Conservation (phyloP, 768 basidiomycete species). For the Mycena albidolilacea region DNA sequence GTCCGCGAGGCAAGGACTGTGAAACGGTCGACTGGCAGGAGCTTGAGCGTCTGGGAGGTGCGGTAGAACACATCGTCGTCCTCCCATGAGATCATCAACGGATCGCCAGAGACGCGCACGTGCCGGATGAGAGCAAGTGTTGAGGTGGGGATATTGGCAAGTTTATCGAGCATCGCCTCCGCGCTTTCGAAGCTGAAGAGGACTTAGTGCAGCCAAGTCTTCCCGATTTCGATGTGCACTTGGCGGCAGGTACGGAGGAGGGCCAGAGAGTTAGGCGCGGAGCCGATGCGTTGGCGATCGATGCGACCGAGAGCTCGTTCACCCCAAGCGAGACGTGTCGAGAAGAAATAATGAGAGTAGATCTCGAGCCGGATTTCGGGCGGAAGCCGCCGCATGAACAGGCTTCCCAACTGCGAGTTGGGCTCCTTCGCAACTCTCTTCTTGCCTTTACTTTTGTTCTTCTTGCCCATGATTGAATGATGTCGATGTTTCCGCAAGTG, state of each 20-base stretch:
- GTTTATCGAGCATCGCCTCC: slow-evolving; percentile 18
- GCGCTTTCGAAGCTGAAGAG: slow-evolving; percentile 12
- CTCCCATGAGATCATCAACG: background rate
- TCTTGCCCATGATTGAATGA: background rate
- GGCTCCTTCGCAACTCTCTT: background rate
- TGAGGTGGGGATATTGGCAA: slow-evolving; percentile 13
- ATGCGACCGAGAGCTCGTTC: background rate
- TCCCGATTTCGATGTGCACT: slow-evolving; percentile 12
- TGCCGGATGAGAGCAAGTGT: background rate
- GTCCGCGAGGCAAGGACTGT: slow-evolving; percentile 13
- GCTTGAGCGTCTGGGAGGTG: slow-evolving; percentile 15
- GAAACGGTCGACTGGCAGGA: slow-evolving; percentile 25
- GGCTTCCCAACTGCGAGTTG: background rate
- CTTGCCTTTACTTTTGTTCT: background rate
- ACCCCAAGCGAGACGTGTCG: slow-evolving; percentile 14
- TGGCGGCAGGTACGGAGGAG: slow-evolving; percentile 19
- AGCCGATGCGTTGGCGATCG: background rate
- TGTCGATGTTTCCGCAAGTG: no score
- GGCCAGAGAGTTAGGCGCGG: slow-evolving; percentile 7
- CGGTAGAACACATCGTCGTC: slow-evolving; percentile 14
- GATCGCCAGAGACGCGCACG: slow-evolving; percentile 21
- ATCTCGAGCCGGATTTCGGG: slow-evolving; percentile 17
- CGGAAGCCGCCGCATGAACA: slow-evolving; percentile 11
- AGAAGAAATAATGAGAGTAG: slow-evolving; percentile 6
- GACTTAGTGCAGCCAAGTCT: slow-evolving; percentile 17